Conservation (phyloP, 768 basidiomycete genomes). For the Leccinum olivaceopallidum region DNA sequence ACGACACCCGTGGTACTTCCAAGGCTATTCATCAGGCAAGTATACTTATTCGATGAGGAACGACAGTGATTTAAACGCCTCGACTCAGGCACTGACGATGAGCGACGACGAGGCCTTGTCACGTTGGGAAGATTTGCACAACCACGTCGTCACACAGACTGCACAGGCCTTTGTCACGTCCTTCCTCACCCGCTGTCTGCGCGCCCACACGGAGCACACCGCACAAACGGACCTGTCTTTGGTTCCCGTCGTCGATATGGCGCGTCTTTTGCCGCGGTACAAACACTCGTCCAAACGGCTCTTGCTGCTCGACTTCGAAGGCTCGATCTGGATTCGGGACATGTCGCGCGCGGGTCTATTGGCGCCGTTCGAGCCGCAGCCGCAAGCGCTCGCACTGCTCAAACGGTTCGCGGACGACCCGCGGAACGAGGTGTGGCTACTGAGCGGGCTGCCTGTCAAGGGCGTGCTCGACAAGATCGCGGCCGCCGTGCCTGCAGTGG, state of each 20-base stretch:
- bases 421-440: conserved; percentile 78
- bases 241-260: conserved; percentile 44
- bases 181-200: conserved; percentile 74
- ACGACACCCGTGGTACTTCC: conserved; percentile 82
- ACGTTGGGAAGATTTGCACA: conserved; percentile 86
- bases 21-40: conserved; percentile 63
- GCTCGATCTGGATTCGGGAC: conserved; percentile 72
- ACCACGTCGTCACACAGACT: conserved; percentile 83
- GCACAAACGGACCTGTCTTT: conserved; percentile 28
- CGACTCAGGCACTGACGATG: conserved; percentile 68
- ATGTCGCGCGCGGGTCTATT: conserved; percentile 46
- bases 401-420: conserved; percentile 59
- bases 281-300: conserved; percentile 65
- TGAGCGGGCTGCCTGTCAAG: conserved; percentile 71
- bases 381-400: conserved; percentile 47
- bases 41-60: not conserved
- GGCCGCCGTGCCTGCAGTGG: conserved; percentile 61
- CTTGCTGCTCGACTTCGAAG: conserved; percentile 77
- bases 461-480: conserved; percentile 66
- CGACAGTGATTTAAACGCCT: conserved; percentile 1
- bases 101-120: conserved; percentile 65
- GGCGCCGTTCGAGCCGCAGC: conserved; percentile 42
- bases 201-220: conserved; percentile 70
- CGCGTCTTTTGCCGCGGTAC: conserved; percentile 64
- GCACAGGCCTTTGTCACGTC: conserved; percentile 81